A percentile compares a stretch with the other conserved stretches of the same genome.
Conservation (phyloP, 257 asterid species). For the Przewalskia tangutica region DNA sequence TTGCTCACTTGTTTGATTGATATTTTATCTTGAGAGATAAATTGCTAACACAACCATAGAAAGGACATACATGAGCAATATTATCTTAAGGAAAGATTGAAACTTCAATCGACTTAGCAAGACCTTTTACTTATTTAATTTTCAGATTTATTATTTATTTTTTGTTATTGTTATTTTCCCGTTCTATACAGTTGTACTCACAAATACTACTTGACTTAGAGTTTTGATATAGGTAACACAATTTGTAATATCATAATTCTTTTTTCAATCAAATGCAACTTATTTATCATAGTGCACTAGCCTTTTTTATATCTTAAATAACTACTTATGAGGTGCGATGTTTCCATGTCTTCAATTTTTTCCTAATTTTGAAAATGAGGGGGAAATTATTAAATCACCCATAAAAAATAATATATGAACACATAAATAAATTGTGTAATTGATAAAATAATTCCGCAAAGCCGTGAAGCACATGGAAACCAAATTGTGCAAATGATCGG, state of each 20-base stretch:
- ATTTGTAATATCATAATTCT: not conserved
- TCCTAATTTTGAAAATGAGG: not conserved
- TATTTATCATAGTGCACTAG: not conserved
- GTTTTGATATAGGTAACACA: not conserved
- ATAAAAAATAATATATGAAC: not conserved
- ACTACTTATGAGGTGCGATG: not conserved
- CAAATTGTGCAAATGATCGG: not conserved
- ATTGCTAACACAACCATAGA: too few relatives aligned
- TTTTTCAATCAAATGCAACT: not conserved
- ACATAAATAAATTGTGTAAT: not conserved
- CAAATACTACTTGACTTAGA: not conserved
- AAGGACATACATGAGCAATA: too few relatives aligned
- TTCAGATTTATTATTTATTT: too few relatives aligned
- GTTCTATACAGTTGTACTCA: too few relatives aligned
- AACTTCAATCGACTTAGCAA: too few relatives aligned
- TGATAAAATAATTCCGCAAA: not conserved
- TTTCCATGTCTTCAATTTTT: not conserved
- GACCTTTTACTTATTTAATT: too few relatives aligned
- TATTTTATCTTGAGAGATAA: too few relatives aligned
- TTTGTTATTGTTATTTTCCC: too few relatives aligned
- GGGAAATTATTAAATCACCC: not conserved
- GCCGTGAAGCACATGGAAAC: constrained; percentile 12
- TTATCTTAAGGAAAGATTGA: too few relatives aligned
- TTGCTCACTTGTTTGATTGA: too few relatives aligned
- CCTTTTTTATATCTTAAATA: not conserved